Evolutionary conservation across 495 filamentous ascomycete genomes (phyloP), one percentile per base, ranked within the genome.

Genomic region (Lasiosphaeria hispida): DNA sequence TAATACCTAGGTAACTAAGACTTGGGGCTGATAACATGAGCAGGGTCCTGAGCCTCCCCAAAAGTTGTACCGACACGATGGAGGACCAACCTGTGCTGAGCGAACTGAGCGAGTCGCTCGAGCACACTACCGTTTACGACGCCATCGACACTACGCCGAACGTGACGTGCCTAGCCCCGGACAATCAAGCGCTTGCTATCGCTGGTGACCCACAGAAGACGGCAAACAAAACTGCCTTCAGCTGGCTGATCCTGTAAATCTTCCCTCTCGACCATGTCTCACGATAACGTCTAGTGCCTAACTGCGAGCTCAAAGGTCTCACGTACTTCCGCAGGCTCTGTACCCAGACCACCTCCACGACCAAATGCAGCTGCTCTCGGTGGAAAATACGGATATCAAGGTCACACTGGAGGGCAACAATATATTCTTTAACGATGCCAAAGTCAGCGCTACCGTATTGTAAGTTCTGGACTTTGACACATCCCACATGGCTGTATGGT

Each of bases 351-450:
- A 58, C 15, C 55, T 75, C 34, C 35, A 36, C 1, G 61, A 70
- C 59, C 55, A 56, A 17, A 45, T 45, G 60, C 39, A 52, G 18
- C 7, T 63, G 8, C 17, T 41, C 30, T 55, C 60, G 11, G 7
- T 59, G 19, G 30, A 34, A 1, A 69, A 67, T 0, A 51, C 55
- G 30, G 57, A 58, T 47, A 63, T 72, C 48, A 71, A 63, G 9
- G 61, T 75, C 1, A 66, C 61, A 19, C 43, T 72, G 6, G 61
- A 53, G 14, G 45, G 61, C 1, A 36, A 57, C 18, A 48, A 64
- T 13, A 63, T 65, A 38, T 73, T 59, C 44, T 69, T 75, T 45
- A 75, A 73, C 54, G 66, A 73, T 50, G 69, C 70, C 23, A 70
- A 56, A 37, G 55, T 73, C 37, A 65, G 40, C 55, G n/a, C 59